These are phyloP conservation scores for Penstemon barbatus DNA, from an alignment of 257 asterid species.

Conservation along the genomic window DNA sequence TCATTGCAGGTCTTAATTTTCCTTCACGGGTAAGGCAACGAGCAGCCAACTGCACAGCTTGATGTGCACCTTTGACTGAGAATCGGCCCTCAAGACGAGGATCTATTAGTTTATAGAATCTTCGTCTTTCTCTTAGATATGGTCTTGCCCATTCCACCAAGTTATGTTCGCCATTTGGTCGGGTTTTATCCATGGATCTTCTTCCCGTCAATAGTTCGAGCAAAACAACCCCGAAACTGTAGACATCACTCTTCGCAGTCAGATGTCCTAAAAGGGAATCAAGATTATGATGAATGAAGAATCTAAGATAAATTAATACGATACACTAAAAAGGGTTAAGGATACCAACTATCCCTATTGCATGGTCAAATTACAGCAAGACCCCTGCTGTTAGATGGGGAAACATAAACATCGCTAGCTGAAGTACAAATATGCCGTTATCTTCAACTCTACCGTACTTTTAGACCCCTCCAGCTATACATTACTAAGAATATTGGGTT, in stretches of 20 bases:
- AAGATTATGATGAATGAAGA: not conserved
- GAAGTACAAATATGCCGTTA: too few species aligned
- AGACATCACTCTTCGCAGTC: conserved; percentile 81
- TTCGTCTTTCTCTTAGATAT: conserved; percentile 53
- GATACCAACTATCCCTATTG: too few species aligned
- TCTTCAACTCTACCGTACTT: too few species aligned
- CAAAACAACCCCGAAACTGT: conserved; percentile 81
- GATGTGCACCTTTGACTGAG: conserved; percentile 66
- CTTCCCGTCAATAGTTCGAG: conserved; percentile 70
- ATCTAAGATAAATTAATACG: not conserved
- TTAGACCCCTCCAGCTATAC: too few species aligned
- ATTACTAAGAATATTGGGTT: too few species aligned
- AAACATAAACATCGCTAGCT: too few species aligned
- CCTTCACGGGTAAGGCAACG: conserved; percentile 71
- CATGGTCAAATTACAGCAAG: too few species aligned
- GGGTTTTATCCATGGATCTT: conserved; percentile 68
- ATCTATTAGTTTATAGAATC: conserved; percentile 61
- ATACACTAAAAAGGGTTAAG: too few species aligned
- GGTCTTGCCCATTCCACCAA: conserved; percentile 77
- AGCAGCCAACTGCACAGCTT: conserved; percentile 60
- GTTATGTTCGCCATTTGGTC: conserved; percentile 63
- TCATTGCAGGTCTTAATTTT: conserved; percentile 71
- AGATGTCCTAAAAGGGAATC: conserved; percentile 55
- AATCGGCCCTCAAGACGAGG: conserved; percentile 72
- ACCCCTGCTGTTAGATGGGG: too few species aligned